Conservation (phyloP, 2,329 filamentous ascomycete species). For the Botrytis byssoidea region DNA sequence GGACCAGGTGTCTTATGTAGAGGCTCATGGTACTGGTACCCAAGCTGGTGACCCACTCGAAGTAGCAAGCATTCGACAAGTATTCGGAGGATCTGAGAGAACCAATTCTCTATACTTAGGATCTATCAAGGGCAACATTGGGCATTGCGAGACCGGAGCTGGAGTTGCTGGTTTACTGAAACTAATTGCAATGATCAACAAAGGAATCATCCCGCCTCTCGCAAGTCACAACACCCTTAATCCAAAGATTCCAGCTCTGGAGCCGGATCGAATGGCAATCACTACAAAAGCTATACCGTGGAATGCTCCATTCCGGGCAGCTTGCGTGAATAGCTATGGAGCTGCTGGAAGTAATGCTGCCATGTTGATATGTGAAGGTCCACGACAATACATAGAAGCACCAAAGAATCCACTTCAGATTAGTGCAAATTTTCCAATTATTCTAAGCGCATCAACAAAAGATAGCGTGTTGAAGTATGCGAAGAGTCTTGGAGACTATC, state of each 20-base stretch:
- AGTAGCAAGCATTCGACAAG: slow-evolving; percentile 18
- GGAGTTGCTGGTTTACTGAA: slow-evolving; percentile 43
- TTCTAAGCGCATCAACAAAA: background rate
- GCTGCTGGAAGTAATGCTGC: slow-evolving; percentile 31
- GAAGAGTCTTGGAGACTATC: background rate
- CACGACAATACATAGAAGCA: background rate
- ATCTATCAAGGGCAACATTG: slow-evolving; percentile 41
- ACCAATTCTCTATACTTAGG: slow-evolving; percentile 23
- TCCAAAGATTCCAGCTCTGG: slow-evolving; percentile 21
- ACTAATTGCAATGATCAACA: slow-evolving; percentile 42
- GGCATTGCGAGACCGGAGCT: slow-evolving; percentile 39
- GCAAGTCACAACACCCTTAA: slow-evolving; percentile 42
- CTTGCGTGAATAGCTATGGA: slow-evolving; percentile 32
- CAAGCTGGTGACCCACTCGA: slow-evolving; percentile 29
- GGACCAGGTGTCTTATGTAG: slow-evolving; percentile 12
- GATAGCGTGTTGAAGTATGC: background rate
- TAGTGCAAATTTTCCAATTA: background rate
- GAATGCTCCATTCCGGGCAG: background rate
- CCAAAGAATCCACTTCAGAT: background rate
- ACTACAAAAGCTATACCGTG: background rate
- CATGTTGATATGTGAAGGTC: slow-evolving; percentile 23
- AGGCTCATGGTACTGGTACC: slow-evolving; percentile 31
- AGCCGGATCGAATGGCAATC: background rate
- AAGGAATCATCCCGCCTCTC: slow-evolving; percentile 43
- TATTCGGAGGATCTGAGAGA: slow-evolving; percentile 18